phyloP scores from a whole-genome alignment of 768 basidiomycete species.

The Strobilomyces echinocephalus region DNA sequence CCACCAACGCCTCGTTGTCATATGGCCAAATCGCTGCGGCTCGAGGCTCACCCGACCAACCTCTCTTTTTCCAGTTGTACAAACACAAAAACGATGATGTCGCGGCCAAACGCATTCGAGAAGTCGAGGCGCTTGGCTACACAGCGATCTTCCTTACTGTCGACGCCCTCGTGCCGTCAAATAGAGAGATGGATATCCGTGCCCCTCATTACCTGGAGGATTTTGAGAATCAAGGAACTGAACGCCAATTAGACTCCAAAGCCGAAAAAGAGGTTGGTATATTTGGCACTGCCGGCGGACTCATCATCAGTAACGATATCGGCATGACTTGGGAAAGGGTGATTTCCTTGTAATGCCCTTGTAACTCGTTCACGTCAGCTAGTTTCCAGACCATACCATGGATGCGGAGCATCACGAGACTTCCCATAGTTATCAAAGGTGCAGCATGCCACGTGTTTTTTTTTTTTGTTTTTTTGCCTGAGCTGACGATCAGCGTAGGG shows the following conservation, averaged over 20 bases:
- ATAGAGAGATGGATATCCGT: slow-evolving; percentile 71
- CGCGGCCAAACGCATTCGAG: slow-evolving; percentile 65
- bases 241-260: slow-evolving; percentile 21
- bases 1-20: slow-evolving; percentile 71
- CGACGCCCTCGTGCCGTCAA: slow-evolving; percentile 79
- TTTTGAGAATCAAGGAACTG: slow-evolving; percentile 39
- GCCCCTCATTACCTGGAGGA: slow-evolving; percentile 56
- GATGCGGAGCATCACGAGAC: slow-evolving; percentile 61
- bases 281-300: slow-evolving; percentile 62
- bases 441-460: not conserved
- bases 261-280: slow-evolving; percentile 37
- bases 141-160: slow-evolving; percentile 91
- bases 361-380: not conserved
- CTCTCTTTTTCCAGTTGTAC: slow-evolving; percentile 82
- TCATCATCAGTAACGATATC: slow-evolving; percentile 61
- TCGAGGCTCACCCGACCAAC: slow-evolving; percentile 48
- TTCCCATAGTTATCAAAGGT: slow-evolving; percentile 78
- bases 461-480: not conserved
- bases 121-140: slow-evolving; percentile 70
- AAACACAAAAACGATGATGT: slow-evolving; percentile 65
- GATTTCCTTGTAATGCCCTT: slow-evolving; percentile 4
- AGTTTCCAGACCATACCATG: slow-evolving; percentile 64
- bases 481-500: slow-evolving; percentile 36
- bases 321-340: slow-evolving; percentile 79
- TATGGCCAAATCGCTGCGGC: slow-evolving; percentile 57